Conservation (phyloP, 148 eudicot genomes). For the Talinum fruticosum region DNA sequence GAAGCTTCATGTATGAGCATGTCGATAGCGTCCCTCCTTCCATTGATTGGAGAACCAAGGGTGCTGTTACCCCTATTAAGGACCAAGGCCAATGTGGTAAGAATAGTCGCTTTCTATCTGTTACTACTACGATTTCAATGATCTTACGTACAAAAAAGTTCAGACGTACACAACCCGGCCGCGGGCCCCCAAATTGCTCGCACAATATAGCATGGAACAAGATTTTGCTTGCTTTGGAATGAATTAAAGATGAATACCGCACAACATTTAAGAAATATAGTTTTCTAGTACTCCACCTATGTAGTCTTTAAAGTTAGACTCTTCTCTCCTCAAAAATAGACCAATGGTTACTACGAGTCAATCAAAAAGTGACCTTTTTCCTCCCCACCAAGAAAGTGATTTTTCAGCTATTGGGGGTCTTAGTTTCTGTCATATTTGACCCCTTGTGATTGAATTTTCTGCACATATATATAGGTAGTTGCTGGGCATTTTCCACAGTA, state of each 20-base stretch:
- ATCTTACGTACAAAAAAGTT: too few species aligned
- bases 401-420: background rate
- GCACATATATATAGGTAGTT: conserved; percentile 92
- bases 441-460: background rate
- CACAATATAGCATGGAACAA: too few species aligned
- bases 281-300: background rate
- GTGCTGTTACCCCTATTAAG: conserved; percentile 67
- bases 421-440: background rate
- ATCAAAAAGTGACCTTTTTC: background rate
- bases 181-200: too few species aligned
- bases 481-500: conserved; percentile 95
- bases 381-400: background rate
- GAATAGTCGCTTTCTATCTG: too few species aligned
- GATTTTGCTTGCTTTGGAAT: background rate
- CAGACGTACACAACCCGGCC: background rate
- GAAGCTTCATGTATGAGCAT: conserved; percentile 59
- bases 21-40: conserved; percentile 52
- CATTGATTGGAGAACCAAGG: conserved; percentile 83
- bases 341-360: background rate
- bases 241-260: background rate
- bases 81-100: conserved; percentile 95
- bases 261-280: background rate
- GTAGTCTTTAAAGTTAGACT: background rate
- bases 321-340: background rate
- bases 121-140: too few species aligned